A percentile compares a stretch with the other conserved stretches of the same genome.
Conservation (phyloP, 2,329 filamentous ascomycete species). For the Verticillium albo-atrum region DNA sequence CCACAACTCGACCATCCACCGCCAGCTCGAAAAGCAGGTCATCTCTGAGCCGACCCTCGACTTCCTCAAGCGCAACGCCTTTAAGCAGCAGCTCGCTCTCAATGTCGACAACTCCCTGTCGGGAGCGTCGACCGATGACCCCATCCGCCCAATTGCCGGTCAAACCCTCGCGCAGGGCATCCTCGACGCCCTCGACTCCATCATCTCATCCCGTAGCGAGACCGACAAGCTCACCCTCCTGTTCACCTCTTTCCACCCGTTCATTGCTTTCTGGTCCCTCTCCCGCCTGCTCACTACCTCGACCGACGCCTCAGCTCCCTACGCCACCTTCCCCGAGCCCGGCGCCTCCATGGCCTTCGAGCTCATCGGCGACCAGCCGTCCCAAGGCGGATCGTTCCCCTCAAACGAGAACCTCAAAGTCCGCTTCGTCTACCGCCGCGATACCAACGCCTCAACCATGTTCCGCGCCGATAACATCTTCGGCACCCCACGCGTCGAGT, state of each 20-base stretch:
- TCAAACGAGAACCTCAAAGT: slow-evolving; percentile 38
- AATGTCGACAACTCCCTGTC: slow-evolving; percentile 58
- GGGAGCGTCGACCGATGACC: slow-evolving; percentile 28
- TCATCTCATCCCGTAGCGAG: slow-evolving; percentile 32
- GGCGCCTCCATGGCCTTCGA: slow-evolving; percentile 76
- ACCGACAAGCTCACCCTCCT: slow-evolving; percentile 45
- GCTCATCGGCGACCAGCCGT: slow-evolving; percentile 31
- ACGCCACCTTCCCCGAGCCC: slow-evolving; percentile 52
- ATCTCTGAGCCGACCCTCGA: slow-evolving; percentile 32
- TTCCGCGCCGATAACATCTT: slow-evolving; percentile 38
- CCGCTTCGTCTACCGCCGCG: slow-evolving; percentile 53
- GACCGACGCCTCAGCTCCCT: slow-evolving; percentile 41
- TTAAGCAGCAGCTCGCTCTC: slow-evolving; percentile 57
- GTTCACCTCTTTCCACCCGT: slow-evolving; percentile 50
- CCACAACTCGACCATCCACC: slow-evolving; percentile 42
- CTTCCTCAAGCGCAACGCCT: slow-evolving; percentile 61
- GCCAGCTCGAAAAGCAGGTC: slow-evolving; percentile 29
- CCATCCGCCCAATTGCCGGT: slow-evolving; percentile 47
- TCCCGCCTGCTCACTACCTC: slow-evolving; percentile 40
- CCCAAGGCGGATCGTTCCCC: slow-evolving; percentile 20
- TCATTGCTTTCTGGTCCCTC: slow-evolving; percentile 51
- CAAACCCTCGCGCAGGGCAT: slow-evolving; percentile 45
- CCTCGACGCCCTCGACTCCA: slow-evolving; percentile 34
- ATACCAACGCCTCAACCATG: slow-evolving; percentile 28
- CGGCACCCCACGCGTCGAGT: slow-evolving; percentile 24